phyloP scores from a whole-genome alignment of 2,329 filamentous ascomycete genomes.

The Bipolaris cookei region DNA sequence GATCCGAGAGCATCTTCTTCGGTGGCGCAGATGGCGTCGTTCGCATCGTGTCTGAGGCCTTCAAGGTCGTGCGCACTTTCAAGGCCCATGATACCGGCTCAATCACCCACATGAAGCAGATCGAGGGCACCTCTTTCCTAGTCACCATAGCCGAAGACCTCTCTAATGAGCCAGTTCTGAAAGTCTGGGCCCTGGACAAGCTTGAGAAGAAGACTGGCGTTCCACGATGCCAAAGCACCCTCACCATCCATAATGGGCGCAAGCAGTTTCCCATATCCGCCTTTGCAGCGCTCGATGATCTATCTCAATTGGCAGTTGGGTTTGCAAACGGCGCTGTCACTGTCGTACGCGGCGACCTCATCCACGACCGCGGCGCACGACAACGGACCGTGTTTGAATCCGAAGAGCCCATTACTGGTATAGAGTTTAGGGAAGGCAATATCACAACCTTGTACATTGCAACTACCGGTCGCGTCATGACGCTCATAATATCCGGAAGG shows the following conservation, averaged over 20 bases:
- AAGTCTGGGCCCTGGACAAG: conserved; percentile 97
- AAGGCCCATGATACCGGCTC: conserved; percentile 80
- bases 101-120: conserved; percentile 90
- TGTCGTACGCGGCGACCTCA: conserved; percentile 88
- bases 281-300: conserved; percentile 83
- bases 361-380: conserved; percentile 92
- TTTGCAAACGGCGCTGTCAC: conserved; percentile 96
- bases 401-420: conserved; percentile 91
- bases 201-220: conserved; percentile 90
- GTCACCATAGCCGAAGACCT: conserved; percentile 89
- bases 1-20: conserved; percentile 87
- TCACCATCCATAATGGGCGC: conserved; percentile 85
- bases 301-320: conserved; percentile 91
- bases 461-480: conserved; percentile 86
- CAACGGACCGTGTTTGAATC: conserved; percentile 96
- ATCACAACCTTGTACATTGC: conserved; percentile 86
- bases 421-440: conserved; percentile 72
- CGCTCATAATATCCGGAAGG: conserved; percentile 82
- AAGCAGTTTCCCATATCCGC: conserved; percentile 96
- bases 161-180: conserved; percentile 83
- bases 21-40: conserved; percentile 85
- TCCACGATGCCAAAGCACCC: conserved; percentile 84
- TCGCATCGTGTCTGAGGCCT: conserved; percentile 83
- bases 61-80: conserved; percentile 87
- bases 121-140: conserved; percentile 83